Evolutionary conservation across 441 rosid species (phyloP), one percentile per base, ranked within the genome.

Genomic region (Gossypium lobatum): DNA sequence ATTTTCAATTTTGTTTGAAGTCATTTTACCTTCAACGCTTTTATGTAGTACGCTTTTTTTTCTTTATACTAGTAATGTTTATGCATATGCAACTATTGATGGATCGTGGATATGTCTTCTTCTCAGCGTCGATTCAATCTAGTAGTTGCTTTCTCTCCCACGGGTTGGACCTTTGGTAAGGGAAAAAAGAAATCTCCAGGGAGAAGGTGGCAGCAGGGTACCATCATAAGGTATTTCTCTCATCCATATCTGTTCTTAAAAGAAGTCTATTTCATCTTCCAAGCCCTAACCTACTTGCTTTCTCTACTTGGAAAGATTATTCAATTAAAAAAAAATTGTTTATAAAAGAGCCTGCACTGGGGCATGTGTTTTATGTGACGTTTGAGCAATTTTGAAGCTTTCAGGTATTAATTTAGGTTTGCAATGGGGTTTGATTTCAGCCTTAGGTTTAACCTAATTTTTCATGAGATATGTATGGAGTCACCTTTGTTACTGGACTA

Each of bases 171-270:
- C 63, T 87, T 88, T 70, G 90, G 97, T 18, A 95, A 89, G 77
- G 87, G 92, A 21, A 93, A 90, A 84, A 91, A 91, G 89, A 93
- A 90, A 77, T 83, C 91, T 28, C 87, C 94, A 0, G 96, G 99
- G 37, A 91, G 92, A 85, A 87, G 91, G 77, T 88, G 85, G 85
- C 96, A 93, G 82, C 99, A 91, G 85, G 99, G 97, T 74, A 95
- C 99, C 70, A 84, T 95, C 70, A 95, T 95, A 78, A 89, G 97
- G 99, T 93, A 79, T 76, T 76, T 73, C 2, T 55, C 37, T 66
- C 31, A 48, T 23, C 55, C 58, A 55, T 28, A 0, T 8, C 50
- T 50, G 42, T 48, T 48, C 42, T 9, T 67, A 7, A 14, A 65
- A 20, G 16, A 42, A 65, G 31, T 20, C 70, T 23, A 66, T 23